Conservation (phyloP, 2,329 filamentous ascomycete genomes). For the Ceratocystiopsis minuta region DNA sequence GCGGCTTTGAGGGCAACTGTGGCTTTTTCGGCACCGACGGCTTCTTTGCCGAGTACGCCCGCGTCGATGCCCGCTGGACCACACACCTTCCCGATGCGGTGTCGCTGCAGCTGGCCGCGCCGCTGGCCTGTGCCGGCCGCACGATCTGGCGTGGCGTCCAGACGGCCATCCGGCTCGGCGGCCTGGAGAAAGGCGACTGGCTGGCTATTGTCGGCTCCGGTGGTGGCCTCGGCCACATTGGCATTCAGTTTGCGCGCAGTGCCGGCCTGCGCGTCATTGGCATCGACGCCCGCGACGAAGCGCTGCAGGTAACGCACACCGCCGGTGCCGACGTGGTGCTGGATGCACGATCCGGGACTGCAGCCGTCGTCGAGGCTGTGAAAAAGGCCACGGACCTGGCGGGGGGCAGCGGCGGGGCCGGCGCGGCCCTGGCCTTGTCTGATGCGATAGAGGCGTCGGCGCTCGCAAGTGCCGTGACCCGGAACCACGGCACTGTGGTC, state of each 20-base stretch:
- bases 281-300: slow-evolving; percentile 25
- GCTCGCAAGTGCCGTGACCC: slow-evolving; percentile 34
- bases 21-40: slow-evolving; percentile 31
- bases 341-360: slow-evolving; percentile 25
- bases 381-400: slow-evolving; percentile 21
- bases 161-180: slow-evolving; percentile 15
- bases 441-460: slow-evolving; percentile 32
- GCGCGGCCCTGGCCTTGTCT: slow-evolving; percentile 34
- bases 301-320: slow-evolving; percentile 14
- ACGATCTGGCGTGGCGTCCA: slow-evolving; percentile 30
- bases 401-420: slow-evolving; percentile 25
- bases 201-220: slow-evolving; percentile 29
- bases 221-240: slow-evolving; percentile 35
- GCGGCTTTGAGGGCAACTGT: slow-evolving; percentile 23
- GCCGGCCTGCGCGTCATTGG: slow-evolving; percentile 32
- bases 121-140: slow-evolving; percentile 36
- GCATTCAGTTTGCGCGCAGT: slow-evolving; percentile 29
- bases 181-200: slow-evolving; percentile 17
- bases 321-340: slow-evolving; percentile 25
- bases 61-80: slow-evolving; percentile 27
- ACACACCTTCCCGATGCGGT: slow-evolving; percentile 29
- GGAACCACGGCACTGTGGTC: slow-evolving; percentile 38
- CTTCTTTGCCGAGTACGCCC: slow-evolving; percentile 37
- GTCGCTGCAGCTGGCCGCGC: slow-evolving; percentile 31
- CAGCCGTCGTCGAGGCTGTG: slow-evolving; percentile 12